A percentile compares a stretch with the other conserved stretches of the same genome.
Conservation (phyloP, 352 stramenopile species). For the Phytophthora sp. region DNA sequence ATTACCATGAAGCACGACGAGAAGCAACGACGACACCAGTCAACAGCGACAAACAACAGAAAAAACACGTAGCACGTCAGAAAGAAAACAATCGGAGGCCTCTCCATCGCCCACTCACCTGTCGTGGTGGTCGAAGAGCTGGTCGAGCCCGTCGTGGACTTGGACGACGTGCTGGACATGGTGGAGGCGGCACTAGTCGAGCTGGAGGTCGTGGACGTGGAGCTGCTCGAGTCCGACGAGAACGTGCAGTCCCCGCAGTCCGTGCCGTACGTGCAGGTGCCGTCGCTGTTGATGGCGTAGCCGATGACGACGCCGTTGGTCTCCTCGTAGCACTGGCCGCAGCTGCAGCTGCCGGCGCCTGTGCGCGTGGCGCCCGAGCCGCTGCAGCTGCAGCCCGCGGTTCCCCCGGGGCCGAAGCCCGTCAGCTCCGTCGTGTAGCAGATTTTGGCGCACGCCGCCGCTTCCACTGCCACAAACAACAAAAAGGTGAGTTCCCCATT, state of each 20-base stretch:
- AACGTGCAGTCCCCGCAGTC: slow-evolving; percentile 44
- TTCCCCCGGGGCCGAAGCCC: slow-evolving; percentile 43
- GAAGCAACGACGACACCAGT: neutral
- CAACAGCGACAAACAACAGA: slow-evolving; percentile 1
- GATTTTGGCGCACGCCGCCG: slow-evolving; percentile 34
- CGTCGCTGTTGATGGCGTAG: slow-evolving; percentile 38
- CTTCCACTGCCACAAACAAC: slow-evolving; percentile 22
- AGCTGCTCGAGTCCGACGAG: slow-evolving; percentile 9
- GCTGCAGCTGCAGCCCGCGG: slow-evolving; percentile 35
- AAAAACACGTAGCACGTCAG: slow-evolving; percentile 18
- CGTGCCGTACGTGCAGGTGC: slow-evolving; percentile 36
- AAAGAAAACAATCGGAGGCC: slow-evolving; percentile 4
- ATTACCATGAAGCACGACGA: slow-evolving; percentile 17
- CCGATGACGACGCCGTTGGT: slow-evolving; percentile 28
- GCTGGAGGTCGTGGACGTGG: slow-evolving; percentile 3
- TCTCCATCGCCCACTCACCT: slow-evolving; percentile 14
- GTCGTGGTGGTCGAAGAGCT: slow-evolving; percentile 12
- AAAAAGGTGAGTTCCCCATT: no score
- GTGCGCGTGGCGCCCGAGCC: slow-evolving; percentile 30
- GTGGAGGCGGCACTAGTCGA: slow-evolving; percentile 9
- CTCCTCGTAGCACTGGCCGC: slow-evolving; percentile 46
- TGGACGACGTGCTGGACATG: slow-evolving; percentile 12
- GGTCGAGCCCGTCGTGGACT: slow-evolving; percentile 7
- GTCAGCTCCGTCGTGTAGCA: slow-evolving; percentile 47
- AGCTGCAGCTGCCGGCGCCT: slow-evolving; percentile 36